Evolutionary conservation across 139 green algal species (phyloP).

Genomic region (Chlamydomonas sphaeroides): DNA sequence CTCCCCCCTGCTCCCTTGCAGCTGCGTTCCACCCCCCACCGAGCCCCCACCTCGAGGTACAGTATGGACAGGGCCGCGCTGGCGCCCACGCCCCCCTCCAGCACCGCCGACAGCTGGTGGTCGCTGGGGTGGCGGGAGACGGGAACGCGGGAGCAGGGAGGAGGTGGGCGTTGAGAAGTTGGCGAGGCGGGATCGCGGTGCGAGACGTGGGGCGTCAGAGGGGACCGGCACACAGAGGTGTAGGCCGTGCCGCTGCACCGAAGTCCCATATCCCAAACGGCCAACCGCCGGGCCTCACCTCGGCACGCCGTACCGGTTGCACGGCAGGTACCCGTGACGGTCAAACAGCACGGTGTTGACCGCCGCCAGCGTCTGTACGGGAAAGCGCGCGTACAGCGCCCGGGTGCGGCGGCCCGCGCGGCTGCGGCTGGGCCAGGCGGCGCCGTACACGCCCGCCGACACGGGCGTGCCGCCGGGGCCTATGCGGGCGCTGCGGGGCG

Average conservation of each 20-base stretch:
- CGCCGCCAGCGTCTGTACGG: conserved; percentile 52
- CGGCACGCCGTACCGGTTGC: conserved; percentile 63
- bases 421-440: conserved; percentile 9
- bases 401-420: neutral
- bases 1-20: neutral
- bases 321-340: conserved; percentile 67
- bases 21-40: neutral
- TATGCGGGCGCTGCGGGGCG: neutral
- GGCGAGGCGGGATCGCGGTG: too few species aligned
- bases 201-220: too few species aligned
- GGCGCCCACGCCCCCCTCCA: conserved; percentile 65
- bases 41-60: conserved; percentile 61
- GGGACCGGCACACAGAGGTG: too few species aligned
- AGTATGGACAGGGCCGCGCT: conserved; percentile 67
- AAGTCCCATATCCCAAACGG: too few species aligned
- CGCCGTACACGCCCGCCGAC: neutral
- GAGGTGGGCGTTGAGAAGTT: neutral
- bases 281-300: too few species aligned
- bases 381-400: conserved; percentile 36
- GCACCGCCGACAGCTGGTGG: conserved; percentile 57
- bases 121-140: conserved; percentile 35
- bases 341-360: conserved; percentile 73
- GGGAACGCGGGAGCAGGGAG: too few species aligned
- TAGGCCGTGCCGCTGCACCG: too few species aligned
- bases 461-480: neutral